Evolutionary conservation across 768 basidiomycete genomes (phyloP).

Genomic region (Leucocoprinus leucothites): DNA sequence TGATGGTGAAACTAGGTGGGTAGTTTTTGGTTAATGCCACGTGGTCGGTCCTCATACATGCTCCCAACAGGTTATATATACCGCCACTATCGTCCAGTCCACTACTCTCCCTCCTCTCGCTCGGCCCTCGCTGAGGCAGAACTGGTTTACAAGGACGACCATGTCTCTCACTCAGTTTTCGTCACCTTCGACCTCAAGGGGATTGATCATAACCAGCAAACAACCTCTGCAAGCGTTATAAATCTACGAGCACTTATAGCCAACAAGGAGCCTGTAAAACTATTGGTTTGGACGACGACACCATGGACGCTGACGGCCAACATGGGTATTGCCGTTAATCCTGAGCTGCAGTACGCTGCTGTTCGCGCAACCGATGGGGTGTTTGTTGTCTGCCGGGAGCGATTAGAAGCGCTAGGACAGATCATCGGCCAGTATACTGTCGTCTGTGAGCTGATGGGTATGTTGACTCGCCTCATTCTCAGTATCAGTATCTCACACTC

Average conservation of each 20-base stretch:
- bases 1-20: constrained; percentile 83
- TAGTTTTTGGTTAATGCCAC: background rate
- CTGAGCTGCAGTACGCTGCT: constrained; percentile 64
- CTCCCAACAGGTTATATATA: constrained; percentile 66
- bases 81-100: constrained; percentile 83
- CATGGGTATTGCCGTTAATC: constrained; percentile 90
- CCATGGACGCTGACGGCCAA: constrained; percentile 97
- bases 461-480: background rate
- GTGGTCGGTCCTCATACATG: background rate
- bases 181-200: constrained; percentile 66
- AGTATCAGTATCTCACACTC: background rate
- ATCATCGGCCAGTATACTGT: constrained; percentile 36
- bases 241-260: constrained; percentile 30
- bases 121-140: constrained; percentile 97
- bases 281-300: constrained; percentile 96
- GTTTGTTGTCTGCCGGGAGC: constrained; percentile 51
- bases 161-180: constrained; percentile 85
- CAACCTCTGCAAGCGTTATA: constrained; percentile 15
- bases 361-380: constrained; percentile 28
- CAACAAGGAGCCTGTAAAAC: constrained; percentile 32
- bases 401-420: constrained; percentile 36
- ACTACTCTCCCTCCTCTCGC: constrained; percentile 92
- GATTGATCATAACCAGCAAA: constrained; percentile 16
- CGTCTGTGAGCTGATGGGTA: constrained; percentile 36
- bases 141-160: constrained; percentile 84